Conservation (phyloP, 495 filamentous ascomycete genomes). For the Platismatia glauca region DNA sequence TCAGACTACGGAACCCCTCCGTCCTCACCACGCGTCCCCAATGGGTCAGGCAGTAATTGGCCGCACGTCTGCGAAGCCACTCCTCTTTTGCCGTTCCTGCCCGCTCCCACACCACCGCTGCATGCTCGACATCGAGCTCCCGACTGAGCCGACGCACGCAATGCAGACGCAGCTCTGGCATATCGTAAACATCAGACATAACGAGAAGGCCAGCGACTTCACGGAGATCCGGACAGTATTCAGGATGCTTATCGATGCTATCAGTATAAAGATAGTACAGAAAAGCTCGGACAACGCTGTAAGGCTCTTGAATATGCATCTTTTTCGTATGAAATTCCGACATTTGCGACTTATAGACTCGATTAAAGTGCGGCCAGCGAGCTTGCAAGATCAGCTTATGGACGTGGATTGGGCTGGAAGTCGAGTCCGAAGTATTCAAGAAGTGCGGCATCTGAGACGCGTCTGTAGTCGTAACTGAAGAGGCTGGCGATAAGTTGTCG, state of each 20-base stretch:
- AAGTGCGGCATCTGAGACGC: conserved; percentile 40
- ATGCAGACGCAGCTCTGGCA: conserved; percentile 80
- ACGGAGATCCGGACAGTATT: conserved; percentile 59
- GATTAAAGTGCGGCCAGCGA: conserved; percentile 91
- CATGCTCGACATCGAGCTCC: conserved; percentile 88
- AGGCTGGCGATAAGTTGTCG: conserved; percentile 43
- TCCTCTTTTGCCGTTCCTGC: conserved; percentile 83
- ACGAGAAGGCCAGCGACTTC: conserved; percentile 94
- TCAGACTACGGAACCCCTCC: conserved; percentile 70
- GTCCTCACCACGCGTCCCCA: conserved; percentile 95
- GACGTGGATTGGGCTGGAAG: conserved; percentile 82
- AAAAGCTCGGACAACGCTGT: conserved; percentile 88
- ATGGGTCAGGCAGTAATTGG: conserved; percentile 77
- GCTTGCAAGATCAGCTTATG: conserved; percentile 89
- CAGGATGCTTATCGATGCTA: conserved; percentile 61
- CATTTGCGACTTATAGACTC: conserved; percentile 88
- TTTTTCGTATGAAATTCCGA: conserved; percentile 90
- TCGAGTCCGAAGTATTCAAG: conserved; percentile 52
- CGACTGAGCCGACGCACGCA: conserved; percentile 79
- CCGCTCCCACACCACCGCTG: conserved; percentile 92
- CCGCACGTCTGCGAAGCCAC: conserved; percentile 81
- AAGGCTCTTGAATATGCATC: conserved; percentile 96
- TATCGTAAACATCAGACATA: conserved; percentile 95
- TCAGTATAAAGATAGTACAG: conserved; percentile 96
- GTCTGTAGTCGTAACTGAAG: conserved; percentile 27